Conservation (phyloP, 495 filamentous ascomycete genomes). For the Aspergillus coremiiformis region DNA sequence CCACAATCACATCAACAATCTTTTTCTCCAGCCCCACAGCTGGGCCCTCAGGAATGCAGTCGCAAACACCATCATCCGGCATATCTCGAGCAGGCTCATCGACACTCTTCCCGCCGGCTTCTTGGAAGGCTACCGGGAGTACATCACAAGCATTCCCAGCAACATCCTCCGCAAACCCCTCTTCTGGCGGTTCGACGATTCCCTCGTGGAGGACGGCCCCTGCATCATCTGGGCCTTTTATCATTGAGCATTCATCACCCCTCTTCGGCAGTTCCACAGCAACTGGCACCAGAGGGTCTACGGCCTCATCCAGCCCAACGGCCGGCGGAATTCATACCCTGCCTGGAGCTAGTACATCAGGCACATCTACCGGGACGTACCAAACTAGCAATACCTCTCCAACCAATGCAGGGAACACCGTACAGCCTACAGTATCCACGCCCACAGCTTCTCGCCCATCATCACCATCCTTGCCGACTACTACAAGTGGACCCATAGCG, state of each 20-base stretch:
- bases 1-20: background rate
- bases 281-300: background rate
- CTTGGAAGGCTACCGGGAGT: background rate
- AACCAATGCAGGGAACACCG: background rate
- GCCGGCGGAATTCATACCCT: background rate
- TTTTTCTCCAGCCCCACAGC: background rate
- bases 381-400: background rate
- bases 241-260: background rate
- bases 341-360: background rate
- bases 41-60: background rate
- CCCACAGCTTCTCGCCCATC: background rate
- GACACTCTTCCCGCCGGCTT: no score
- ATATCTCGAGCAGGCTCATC: background rate
- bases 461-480: background rate
- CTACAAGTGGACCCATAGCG: no score
- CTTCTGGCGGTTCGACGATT: background rate
- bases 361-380: background rate
- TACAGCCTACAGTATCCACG: background rate
- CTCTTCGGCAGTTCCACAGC: background rate
- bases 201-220: background rate
- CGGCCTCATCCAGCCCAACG: background rate
- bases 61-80: background rate
- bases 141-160: background rate
- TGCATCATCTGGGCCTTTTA: background rate
- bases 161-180: background rate